Conservation (phyloP, 441 rosid genomes). For the Bocquillonia castaneifolia region DNA sequence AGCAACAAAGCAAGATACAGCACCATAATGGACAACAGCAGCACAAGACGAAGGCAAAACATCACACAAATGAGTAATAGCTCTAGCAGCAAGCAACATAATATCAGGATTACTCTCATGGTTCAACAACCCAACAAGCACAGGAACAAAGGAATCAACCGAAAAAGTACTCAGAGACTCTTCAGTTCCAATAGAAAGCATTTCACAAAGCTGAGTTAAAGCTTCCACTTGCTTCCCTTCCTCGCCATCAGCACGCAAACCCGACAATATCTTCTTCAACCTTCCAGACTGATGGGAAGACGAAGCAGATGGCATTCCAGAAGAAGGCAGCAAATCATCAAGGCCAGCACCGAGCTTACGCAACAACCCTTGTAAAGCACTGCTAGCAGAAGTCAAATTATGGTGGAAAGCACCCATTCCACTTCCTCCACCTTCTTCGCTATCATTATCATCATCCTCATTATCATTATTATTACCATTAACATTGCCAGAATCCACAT, state of each 20-base stretch:
- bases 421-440: conserved; percentile 72
- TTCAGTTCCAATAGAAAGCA: conserved; percentile 95
- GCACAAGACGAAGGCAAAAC: conserved; percentile 98
- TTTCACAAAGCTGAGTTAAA: conserved; percentile 89
- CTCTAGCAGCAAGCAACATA: conserved; percentile 97
- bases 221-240: conserved; percentile 99
- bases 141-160: conserved; percentile 90
- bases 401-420: conserved; percentile 72
- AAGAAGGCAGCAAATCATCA: conserved; percentile 83
- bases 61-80: conserved; percentile 92
- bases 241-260: conserved; percentile 89
- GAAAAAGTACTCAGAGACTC: conserved; percentile 92
- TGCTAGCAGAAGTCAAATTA: conserved; percentile 89
- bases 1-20: conserved; percentile 85
- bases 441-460: conserved; percentile 67
- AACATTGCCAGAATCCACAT: conserved; percentile 44
- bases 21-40: conserved; percentile 96
- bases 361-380: conserved; percentile 86
- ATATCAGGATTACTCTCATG: conserved; percentile 95
- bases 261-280: conserved; percentile 85
- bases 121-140: conserved; percentile 83
- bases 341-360: conserved; percentile 96
- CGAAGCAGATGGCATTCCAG: conserved; percentile 72
- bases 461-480: conserved; percentile 4
- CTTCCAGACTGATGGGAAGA: conserved; percentile 79